Percentiles rank a stretch among this genome's conserved stretches.
phyloP scores from a whole-genome alignment of 768 basidiomycete species.

The Tephrocybe sp. region DNA sequence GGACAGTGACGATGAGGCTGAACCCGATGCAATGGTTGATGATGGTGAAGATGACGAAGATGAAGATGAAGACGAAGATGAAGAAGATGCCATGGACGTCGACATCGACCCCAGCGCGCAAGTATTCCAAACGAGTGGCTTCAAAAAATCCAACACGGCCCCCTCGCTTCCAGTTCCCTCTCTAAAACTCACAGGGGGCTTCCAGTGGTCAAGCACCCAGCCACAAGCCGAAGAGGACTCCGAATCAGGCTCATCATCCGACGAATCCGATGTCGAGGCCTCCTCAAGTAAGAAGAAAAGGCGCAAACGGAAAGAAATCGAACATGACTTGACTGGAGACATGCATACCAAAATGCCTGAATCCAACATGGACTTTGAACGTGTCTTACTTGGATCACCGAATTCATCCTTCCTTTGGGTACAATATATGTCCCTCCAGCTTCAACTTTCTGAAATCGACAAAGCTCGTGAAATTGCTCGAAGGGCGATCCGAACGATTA shows the following conservation, averaged over 20 bases:
- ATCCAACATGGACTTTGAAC: slow-evolving; percentile 93
- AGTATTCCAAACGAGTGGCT: slow-evolving; percentile 16
- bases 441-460: slow-evolving; percentile 94
- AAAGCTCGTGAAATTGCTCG: slow-evolving; percentile 88
- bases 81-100: slow-evolving; percentile 43
- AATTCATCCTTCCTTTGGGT: slow-evolving; percentile 99
- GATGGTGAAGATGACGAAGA: slow-evolving; percentile 14
- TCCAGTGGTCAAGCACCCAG: slow-evolving; percentile 63
- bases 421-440: slow-evolving; percentile 98
- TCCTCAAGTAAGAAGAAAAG: slow-evolving; percentile 59
- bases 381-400: slow-evolving; percentile 87
- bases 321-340: slow-evolving; percentile 81
- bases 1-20: slow-evolving; percentile 25
- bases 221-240: slow-evolving; percentile 37
- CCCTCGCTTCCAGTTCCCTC: slow-evolving; percentile 26
- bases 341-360: slow-evolving; percentile 84
- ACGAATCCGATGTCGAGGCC: slow-evolving; percentile 46
- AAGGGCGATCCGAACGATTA: slow-evolving; percentile 83
- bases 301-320: slow-evolving; percentile 66
- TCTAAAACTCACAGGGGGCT: slow-evolving; percentile 59
- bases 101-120: slow-evolving; percentile 36
- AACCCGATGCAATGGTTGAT: slow-evolving; percentile 13
- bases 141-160: slow-evolving; percentile 4
- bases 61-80: slow-evolving; percentile 28
- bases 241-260: slow-evolving; percentile 41